Percentiles rank a stretch among this genome's conserved stretches.
Conservation (phyloP, 768 basidiomycete genomes). For the Clathrus columnatus region DNA sequence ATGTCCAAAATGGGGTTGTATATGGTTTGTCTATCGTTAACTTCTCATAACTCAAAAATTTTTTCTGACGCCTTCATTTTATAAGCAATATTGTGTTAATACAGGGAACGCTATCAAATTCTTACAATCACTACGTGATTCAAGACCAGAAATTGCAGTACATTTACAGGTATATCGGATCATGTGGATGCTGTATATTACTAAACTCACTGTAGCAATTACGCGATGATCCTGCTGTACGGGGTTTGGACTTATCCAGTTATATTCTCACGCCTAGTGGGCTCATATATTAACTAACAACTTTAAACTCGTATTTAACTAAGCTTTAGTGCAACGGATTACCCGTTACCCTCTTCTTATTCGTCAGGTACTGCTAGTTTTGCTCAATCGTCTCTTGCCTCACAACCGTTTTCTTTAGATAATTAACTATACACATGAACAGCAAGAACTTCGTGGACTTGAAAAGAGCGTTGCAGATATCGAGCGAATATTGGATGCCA, state of each 20-base stretch:
- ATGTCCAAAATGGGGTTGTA: conserved; percentile 76
- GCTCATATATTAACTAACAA: conserved; percentile 18
- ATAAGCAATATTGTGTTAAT: conserved; percentile 83
- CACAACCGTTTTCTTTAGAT: conserved; percentile 38
- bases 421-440: conserved; percentile 64
- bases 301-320: conserved; percentile 1
- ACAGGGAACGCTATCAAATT: conserved; percentile 71
- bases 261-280: conserved; percentile 87
- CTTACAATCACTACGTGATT: conserved; percentile 62
- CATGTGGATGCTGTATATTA: not conserved
- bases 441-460: conserved; percentile 52
- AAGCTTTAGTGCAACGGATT: conserved; percentile 79
- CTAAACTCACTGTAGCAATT: conserved; percentile 39
- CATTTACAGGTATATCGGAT: conserved; percentile 52
- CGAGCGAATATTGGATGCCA: conserved; percentile 64
- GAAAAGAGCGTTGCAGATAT: conserved; percentile 48
- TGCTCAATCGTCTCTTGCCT: not conserved
- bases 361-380: conserved; percentile 44
- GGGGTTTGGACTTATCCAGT: conserved; percentile 83
- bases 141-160: conserved; percentile 51
- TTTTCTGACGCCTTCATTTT: not conserved
- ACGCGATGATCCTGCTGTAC: conserved; percentile 65
- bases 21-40: conserved; percentile 40
- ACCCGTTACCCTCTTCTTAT: conserved; percentile 90
- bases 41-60: not conserved